These are phyloP conservation scores for Alopecurus myosuroides DNA, from an alignment of 176 grass and related monocot species.

Conservation along the genomic window DNA sequence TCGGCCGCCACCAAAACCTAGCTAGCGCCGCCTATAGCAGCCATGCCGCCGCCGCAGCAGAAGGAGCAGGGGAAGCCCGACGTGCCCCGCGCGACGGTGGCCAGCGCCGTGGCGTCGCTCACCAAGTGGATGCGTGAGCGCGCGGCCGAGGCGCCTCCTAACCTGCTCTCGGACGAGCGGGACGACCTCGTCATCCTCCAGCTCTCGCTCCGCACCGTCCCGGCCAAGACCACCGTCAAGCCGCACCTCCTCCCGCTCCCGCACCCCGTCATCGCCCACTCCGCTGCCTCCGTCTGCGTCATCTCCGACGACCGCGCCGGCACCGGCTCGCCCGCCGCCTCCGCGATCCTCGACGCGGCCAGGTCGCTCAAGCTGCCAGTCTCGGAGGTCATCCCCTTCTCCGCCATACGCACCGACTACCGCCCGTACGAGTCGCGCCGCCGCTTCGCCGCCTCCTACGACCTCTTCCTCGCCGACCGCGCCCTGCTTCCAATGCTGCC, in stretches of 20 bases:
- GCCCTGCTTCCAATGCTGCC: slow-evolving; percentile 73
- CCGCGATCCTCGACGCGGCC: slow-evolving; percentile 43
- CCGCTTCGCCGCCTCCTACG: slow-evolving; percentile 60
- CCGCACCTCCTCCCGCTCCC: slow-evolving; percentile 52
- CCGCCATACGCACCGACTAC: slow-evolving; percentile 68
- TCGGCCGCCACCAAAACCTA: slow-evolving; percentile 14
- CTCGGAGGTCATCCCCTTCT: slow-evolving; percentile 56
- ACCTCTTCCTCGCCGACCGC: slow-evolving; percentile 89
- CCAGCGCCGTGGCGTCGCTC: slow-evolving; percentile 37
- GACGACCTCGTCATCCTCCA: slow-evolving; percentile 61
- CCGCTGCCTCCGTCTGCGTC: slow-evolving; percentile 46
- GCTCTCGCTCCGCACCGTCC: slow-evolving; percentile 50
- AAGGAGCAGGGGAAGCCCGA: neutral
- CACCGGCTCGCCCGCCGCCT: slow-evolving; percentile 17
- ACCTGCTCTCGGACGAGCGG: slow-evolving; percentile 53
- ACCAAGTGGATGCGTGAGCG: slow-evolving; percentile 51
- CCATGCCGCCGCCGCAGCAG: slow-evolving; percentile 17
- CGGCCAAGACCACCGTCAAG: slow-evolving; percentile 18
- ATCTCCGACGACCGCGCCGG: slow-evolving; percentile 58
- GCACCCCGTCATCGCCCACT: slow-evolving; percentile 29
- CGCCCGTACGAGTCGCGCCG: slow-evolving; percentile 72
- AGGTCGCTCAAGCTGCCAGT: slow-evolving; percentile 47
- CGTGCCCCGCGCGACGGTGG: slow-evolving; percentile 28
- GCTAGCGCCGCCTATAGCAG: neutral
- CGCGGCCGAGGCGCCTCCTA: slow-evolving; percentile 13